Conservation (phyloP, 192 early-diverging fungal genomes). For the Oehlia diaphana region DNA sequence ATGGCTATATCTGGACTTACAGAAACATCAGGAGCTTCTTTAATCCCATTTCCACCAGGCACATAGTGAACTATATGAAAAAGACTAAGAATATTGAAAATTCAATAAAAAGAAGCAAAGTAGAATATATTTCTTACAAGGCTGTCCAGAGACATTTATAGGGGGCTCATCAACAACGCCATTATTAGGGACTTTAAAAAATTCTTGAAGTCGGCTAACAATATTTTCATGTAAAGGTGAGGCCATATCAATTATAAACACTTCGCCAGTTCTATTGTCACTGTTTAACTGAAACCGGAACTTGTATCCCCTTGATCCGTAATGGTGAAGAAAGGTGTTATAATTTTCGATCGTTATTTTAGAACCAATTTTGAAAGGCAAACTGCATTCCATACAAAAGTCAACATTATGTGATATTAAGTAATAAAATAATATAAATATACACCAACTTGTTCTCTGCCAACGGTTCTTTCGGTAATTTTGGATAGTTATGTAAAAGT, state of each 20-base stretch:
- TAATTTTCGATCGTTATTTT: constrained; percentile 18
- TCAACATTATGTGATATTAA: not conserved
- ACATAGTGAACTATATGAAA: constrained; percentile 18
- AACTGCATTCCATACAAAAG: constrained; percentile 26
- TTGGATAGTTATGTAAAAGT: no score
- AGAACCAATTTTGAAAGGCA: constrained; percentile 16
- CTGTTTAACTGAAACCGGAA: constrained; percentile 13
- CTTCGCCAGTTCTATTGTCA: constrained; percentile 11
- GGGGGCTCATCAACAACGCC: not conserved
- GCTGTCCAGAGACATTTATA: not conserved
- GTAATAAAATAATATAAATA: no score
- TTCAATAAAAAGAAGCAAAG: no score
- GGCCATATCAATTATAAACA: constrained; percentile 10
- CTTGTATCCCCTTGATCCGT: constrained; percentile 18
- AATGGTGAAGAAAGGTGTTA: constrained; percentile 26
- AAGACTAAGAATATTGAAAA: no score
- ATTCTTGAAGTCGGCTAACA: not conserved
- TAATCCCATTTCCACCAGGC: not conserved
- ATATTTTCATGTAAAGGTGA: not conserved
- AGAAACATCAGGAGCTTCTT: not conserved
- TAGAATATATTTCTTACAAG: no score
- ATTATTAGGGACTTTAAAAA: constrained; percentile 9
- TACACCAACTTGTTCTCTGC: no score
- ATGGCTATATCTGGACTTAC: no score
- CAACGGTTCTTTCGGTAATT: no score